These are phyloP conservation scores for Amniculicola lignicola DNA, from an alignment of 495 filamentous ascomycete genomes.

Conservation along the genomic window DNA sequence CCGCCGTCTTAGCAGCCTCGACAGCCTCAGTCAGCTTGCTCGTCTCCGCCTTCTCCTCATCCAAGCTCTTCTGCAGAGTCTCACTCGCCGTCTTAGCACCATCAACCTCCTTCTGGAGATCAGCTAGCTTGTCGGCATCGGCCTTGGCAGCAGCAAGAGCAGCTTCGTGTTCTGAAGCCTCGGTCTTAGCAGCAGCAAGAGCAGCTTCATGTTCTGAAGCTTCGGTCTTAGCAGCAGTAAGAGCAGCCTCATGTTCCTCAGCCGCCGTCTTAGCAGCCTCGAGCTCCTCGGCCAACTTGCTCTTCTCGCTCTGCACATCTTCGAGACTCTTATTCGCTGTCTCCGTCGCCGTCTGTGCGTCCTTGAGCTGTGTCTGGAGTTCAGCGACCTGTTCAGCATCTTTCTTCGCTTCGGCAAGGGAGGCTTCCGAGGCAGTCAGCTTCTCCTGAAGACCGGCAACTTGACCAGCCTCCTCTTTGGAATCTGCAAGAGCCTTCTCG, in stretches of 20 bases:
- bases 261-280: background rate
- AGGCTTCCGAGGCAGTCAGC: background rate
- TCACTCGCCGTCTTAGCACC: background rate
- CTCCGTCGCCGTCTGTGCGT: too few relatives aligned
- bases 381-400: background rate
- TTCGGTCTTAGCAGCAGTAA: background rate
- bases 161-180: background rate
- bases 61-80: conserved; percentile 1
- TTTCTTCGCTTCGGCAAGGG: conserved; percentile 4
- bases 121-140: background rate
- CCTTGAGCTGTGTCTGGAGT: background rate
- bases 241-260: background rate
- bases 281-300: background rate
- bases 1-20: background rate
- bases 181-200: background rate
- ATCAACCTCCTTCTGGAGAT: background rate
- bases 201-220: background rate
- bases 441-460: background rate
- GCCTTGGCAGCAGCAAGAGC: background rate
- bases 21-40: background rate
- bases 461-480: background rate
- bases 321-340: too few relatives aligned
- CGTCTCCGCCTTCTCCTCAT: background rate
- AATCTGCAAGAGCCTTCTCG: background rate
- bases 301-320: background rate